phyloP scores from a whole-genome alignment of 2,329 filamentous ascomycete species.

The Arachnomyces sp. region DNA sequence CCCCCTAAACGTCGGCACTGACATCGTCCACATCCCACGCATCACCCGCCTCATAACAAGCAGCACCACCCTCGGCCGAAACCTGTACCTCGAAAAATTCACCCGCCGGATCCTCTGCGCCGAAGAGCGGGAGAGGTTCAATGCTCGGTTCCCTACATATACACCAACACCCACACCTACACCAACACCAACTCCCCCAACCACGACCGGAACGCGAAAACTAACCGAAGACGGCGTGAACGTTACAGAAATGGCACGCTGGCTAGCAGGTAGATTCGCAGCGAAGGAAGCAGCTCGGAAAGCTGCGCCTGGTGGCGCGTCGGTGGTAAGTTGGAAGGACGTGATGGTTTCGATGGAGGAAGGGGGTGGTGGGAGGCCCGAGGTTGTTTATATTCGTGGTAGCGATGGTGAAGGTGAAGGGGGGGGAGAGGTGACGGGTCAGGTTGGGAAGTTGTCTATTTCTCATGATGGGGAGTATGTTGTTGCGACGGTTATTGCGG shows the following conservation, averaged over 20 bases:
- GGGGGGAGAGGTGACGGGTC: slow-evolving; percentile 27
- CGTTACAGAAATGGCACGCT: slow-evolving; percentile 29
- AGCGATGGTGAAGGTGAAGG: slow-evolving; percentile 10
- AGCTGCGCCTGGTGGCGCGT: slow-evolving; percentile 49
- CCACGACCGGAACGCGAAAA: not conserved
- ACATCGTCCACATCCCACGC: slow-evolving; percentile 64
- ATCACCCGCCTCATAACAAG: slow-evolving; percentile 51
- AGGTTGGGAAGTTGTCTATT: slow-evolving; percentile 65
- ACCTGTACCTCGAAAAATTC: slow-evolving; percentile 24
- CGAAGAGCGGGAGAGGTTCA: slow-evolving; percentile 32
- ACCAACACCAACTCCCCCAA: not conserved
- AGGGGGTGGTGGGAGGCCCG: slow-evolving; percentile 22
- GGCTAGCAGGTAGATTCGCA: slow-evolving; percentile 51
- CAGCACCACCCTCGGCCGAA: slow-evolving; percentile 23
- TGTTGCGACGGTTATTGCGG: slow-evolving; percentile 35
- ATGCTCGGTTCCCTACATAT: slow-evolving; percentile 21
- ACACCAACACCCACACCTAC: slow-evolving; percentile 2
- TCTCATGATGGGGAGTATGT: slow-evolving; percentile 84
- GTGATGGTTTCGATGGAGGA: slow-evolving; percentile 39
- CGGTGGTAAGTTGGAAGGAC: slow-evolving; percentile 53
- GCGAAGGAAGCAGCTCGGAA: slow-evolving; percentile 71
- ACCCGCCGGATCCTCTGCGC: slow-evolving; percentile 33
- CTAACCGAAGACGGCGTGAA: slow-evolving; percentile 10
- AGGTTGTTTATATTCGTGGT: slow-evolving; percentile 32
- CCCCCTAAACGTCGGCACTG: slow-evolving; percentile 64